These are phyloP conservation scores for Betula pendula DNA, from an alignment of 306 rosid species.

Conservation along the genomic window DNA sequence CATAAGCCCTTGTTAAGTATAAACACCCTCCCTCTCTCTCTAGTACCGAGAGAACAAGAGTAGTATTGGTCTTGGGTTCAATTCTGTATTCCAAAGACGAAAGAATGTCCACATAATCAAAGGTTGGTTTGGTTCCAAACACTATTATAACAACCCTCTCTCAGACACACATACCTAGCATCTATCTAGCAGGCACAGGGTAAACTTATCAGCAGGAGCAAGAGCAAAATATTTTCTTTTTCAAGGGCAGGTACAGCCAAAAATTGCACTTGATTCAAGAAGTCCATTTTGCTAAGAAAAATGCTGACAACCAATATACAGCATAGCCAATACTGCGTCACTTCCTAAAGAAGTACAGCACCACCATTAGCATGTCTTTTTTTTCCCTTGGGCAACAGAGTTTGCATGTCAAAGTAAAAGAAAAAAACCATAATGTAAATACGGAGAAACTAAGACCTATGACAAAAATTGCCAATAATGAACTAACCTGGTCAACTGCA, in stretches of 20 bases:
- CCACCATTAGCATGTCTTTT: not conserved
- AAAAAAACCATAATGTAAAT: not conserved
- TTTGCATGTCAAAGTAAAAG: not conserved
- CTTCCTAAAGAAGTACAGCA: not conserved
- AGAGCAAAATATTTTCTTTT: not conserved
- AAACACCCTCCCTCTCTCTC: not conserved
- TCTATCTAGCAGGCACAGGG: not conserved
- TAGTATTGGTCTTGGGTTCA: not conserved
- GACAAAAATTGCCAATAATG: not conserved
- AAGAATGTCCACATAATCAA: not conserved
- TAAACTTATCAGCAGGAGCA: not conserved
- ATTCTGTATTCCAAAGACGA: not conserved
- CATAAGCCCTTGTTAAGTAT: not conserved
- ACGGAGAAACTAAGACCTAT: not conserved
- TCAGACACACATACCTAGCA: not conserved
- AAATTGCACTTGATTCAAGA: not conserved
- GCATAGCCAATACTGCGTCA: not conserved
- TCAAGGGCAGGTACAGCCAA: not conserved
- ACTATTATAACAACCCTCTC: not conserved
- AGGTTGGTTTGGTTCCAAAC: not conserved
- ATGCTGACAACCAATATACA: not conserved
- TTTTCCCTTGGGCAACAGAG: not conserved
- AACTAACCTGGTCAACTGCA: constrained; percentile 90
- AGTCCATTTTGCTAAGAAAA: not conserved
- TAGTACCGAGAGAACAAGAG: not conserved